Conservation (phyloP, 305 asterid genomes). For the Fraxinus angustifolia region DNA sequence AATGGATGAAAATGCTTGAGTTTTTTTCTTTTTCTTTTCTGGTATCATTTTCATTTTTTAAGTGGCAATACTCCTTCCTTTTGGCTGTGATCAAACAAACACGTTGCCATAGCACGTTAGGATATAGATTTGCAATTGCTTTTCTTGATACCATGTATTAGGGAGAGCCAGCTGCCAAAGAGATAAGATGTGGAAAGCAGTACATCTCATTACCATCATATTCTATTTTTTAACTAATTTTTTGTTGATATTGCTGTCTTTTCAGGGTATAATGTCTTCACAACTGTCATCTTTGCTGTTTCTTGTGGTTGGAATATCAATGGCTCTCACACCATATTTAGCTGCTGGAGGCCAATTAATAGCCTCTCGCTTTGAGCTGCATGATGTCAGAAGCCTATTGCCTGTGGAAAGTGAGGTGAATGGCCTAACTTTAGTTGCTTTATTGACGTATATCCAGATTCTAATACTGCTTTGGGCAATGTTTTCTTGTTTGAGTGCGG, state of each 20-base stretch:
- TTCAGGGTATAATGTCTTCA: slow-evolving; percentile 94
- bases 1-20: slow-evolving; percentile 4
- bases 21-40: slow-evolving; percentile 2
- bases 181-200: slow-evolving; percentile 10
- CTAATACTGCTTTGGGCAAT: slow-evolving; percentile 11
- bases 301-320: slow-evolving; percentile 96
- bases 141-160: slow-evolving; percentile 20
- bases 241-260: slow-evolving; percentile 16
- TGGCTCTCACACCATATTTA: slow-evolving; percentile 97
- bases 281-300: slow-evolving; percentile 86
- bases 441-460: slow-evolving; percentile 13
- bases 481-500: not conserved
- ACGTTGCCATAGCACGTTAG: not conserved
- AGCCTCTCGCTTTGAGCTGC: slow-evolving; percentile 97
- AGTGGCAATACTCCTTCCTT: not conserved
- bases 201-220: not conserved
- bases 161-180: slow-evolving; percentile 17
- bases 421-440: slow-evolving; percentile 21
- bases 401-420: slow-evolving; percentile 98
- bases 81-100: slow-evolving; percentile 2
- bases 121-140: slow-evolving; percentile 14
- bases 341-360: slow-evolving; percentile 99
- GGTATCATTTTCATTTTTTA: slow-evolving; percentile 5
- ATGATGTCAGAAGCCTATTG: slow-evolving; percentile 92
- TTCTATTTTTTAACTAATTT: not conserved